Base-by-base conservation (phyloP, 257 asterid species). In the Solanum clarkiae region DNA sequence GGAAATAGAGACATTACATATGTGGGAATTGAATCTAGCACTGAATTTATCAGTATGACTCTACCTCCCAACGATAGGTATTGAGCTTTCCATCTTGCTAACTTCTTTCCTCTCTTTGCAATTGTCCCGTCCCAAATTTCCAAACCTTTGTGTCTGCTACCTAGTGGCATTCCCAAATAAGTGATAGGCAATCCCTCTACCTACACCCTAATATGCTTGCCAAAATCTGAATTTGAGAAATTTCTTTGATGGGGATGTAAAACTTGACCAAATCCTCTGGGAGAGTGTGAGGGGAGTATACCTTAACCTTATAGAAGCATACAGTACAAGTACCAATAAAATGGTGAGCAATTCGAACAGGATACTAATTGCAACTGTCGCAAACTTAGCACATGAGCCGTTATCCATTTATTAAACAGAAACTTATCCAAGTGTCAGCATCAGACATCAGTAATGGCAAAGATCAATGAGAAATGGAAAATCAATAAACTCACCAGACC, bases 401-500 rank as follows among this genome's bases (percentile, higher is more conserved):
- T 15, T 26, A 51, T 77, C 40, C 82, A 77, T 10, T 26, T 51
- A 26, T 24, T 16, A 51, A 53, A 51, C 26, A 77, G 24, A 8
- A 77, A 49, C 40, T 24, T 49, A 26, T 16, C 63, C 63, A 77
- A 51, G 45, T 75, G 45, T 6, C 82, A 49, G 32, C 82, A 49
- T 15, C 62, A 51, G 82, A 77, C 45, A 77, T 24, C 62, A 77
- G 47, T 49, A 75, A 70, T 11, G 62, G 49, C 44, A 75, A 16
- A 69, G 13, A 24, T 77, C 57, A 77, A 77, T 51, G 60, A 59
- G 44, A 62, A 84, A 17, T 45, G 36, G 63, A 71, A 56, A 88
- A 74, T 40, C 60, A 80, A 26, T 51, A 75, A 80, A 89, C 97
- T 86, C 88, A 96, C 99, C 99, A 87, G 91, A 87, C 80, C 92